Percentiles rank a stretch among this genome's conserved stretches.
phyloP scores from a whole-genome alignment of 2,329 filamentous ascomycete genomes.

The Ceratocystis eucalypticola region DNA sequence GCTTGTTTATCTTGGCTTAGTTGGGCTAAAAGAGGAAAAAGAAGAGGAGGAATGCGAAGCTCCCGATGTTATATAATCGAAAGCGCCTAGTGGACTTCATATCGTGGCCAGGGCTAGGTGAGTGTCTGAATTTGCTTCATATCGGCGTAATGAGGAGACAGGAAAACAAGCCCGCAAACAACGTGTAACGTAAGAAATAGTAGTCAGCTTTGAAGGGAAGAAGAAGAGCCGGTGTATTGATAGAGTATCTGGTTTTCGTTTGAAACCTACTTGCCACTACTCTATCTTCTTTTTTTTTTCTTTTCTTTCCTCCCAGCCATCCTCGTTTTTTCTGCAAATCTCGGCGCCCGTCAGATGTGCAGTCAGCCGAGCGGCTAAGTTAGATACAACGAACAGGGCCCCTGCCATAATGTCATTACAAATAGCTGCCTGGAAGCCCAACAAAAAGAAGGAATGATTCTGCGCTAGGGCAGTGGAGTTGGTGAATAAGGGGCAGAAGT shows the following conservation, averaged over 20 bases:
- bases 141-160: too few species aligned
- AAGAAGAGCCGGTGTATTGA: neutral
- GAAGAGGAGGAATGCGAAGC: too few species aligned
- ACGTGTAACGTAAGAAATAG: too few species aligned
- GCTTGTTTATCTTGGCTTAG: too few species aligned
- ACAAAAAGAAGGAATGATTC: neutral
- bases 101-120: too few species aligned
- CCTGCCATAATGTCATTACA: neutral
- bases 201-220: neutral
- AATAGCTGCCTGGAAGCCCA: neutral
- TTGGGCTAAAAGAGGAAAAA: too few species aligned
- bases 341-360: neutral
- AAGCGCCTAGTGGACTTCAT: too few species aligned
- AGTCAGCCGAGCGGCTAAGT: conserved; percentile 3
- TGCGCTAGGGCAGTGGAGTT: neutral
- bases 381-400: neutral
- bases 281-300: neutral
- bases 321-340: neutral
- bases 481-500: neutral
- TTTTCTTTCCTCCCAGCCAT: neutral
- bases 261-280: neutral
- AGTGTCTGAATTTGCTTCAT: too few species aligned
- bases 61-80: too few species aligned
- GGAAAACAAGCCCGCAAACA: too few species aligned
- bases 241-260: neutral